Conservation (phyloP, 208 protist species). For the Trypanosoma scelopori region DNA sequence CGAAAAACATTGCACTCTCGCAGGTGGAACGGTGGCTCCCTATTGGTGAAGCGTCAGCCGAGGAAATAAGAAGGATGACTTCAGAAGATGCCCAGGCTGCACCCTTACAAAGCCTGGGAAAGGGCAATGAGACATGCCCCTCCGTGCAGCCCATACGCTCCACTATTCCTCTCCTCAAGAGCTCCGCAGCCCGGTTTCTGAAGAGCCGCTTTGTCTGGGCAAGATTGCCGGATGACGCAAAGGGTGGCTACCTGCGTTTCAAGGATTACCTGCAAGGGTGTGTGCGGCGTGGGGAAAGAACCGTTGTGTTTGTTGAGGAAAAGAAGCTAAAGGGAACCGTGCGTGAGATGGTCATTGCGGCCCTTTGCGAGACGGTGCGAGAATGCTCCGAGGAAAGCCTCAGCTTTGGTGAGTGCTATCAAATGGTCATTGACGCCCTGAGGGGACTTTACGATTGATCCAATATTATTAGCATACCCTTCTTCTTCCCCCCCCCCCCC, state of each 20-base stretch:
- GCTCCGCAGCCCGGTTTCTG: slow-evolving; percentile 34
- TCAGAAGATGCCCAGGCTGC: too few species aligned
- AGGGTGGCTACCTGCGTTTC: slow-evolving; percentile 45
- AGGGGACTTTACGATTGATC: slow-evolving; percentile 23
- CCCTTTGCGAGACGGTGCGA: slow-evolving; percentile 35
- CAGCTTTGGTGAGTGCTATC: slow-evolving; percentile 29
- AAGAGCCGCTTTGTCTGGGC: slow-evolving; percentile 65
- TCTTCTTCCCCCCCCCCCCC: too few species aligned
- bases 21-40: slow-evolving; percentile 4
- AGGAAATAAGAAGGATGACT: neutral
- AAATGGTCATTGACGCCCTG: slow-evolving; percentile 37
- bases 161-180: slow-evolving; percentile 43
- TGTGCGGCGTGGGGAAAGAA: slow-evolving; percentile 26
- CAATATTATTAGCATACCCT: too few species aligned
- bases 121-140: too few species aligned
- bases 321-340: slow-evolving; percentile 28
- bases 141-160: neutral
- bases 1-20: neutral
- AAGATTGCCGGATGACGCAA: slow-evolving; percentile 30
- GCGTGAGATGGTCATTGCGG: slow-evolving; percentile 43
- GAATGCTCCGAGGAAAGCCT: neutral
- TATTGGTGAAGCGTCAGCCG: neutral
- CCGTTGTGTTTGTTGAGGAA: slow-evolving; percentile 48
- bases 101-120: too few species aligned
- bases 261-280: slow-evolving; percentile 36